Conservation (phyloP, 108 stramenopile genomes). For the Cyclotella atomus region DNA sequence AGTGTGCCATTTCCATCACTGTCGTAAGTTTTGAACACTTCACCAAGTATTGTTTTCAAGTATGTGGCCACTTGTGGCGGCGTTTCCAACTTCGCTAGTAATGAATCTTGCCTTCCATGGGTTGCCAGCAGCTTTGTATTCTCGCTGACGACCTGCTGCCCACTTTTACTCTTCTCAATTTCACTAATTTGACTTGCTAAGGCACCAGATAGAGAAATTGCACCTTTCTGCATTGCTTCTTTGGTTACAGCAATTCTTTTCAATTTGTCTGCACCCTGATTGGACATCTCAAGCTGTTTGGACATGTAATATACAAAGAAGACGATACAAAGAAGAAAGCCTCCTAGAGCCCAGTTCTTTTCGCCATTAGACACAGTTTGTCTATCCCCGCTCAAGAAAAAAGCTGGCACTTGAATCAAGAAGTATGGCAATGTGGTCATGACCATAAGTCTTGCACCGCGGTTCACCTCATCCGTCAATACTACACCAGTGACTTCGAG, state of each 20-base stretch:
- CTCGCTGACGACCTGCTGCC: not conserved
- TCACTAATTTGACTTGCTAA: conserved; percentile 54
- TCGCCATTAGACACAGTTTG: conserved; percentile 73
- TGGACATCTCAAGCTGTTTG: conserved; percentile 71
- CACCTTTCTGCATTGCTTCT: conserved; percentile 66
- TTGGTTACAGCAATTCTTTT: conserved; percentile 74
- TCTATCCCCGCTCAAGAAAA: conserved; percentile 62
- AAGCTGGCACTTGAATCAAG: conserved; percentile 88
- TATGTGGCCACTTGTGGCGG: conserved; percentile 44
- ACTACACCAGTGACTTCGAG: conserved; percentile 68
- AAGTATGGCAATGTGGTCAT: conserved; percentile 88
- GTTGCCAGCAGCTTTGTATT: not conserved
- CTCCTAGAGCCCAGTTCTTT: conserved; percentile 76
- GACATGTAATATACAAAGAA: conserved; percentile 76
- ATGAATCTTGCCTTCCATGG: conserved; percentile 10
- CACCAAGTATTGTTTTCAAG: conserved; percentile 72
- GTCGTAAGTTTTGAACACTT: conserved; percentile 89
- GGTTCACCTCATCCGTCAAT: conserved; percentile 56
- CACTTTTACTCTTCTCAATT: conserved; percentile 17
- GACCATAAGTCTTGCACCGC: conserved; percentile 81
- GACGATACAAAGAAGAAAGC: conserved; percentile 65
- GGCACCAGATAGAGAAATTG: conserved; percentile 68
- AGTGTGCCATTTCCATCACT: conserved; percentile 66
- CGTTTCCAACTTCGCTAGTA: not conserved
- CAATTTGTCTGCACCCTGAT: conserved; percentile 63